Evolutionary conservation across 305 asterid species (phyloP).

Genomic region (Solanum chacoense): DNA sequence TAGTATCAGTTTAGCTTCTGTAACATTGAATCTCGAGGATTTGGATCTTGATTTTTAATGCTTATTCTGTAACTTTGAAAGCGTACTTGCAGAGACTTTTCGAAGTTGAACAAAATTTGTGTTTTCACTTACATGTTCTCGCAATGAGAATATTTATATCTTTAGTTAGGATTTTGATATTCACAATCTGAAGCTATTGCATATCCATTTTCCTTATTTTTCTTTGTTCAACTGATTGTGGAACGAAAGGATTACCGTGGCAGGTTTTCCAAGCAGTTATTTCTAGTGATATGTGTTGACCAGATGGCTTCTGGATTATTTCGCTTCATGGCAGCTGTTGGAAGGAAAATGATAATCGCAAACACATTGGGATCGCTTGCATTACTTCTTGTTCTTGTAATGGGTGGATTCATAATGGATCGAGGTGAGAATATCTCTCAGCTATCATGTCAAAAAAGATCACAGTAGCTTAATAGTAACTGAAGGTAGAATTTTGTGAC

Average conservation of each 20-base stretch:
- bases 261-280: conserved; percentile 67
- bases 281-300: conserved; percentile 45
- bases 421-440: conserved; percentile 37
- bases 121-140: background rate
- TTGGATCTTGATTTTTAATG: background rate
- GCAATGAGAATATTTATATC: background rate
- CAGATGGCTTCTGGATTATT: conserved; percentile 82
- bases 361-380: conserved; percentile 85
- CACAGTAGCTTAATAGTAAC: background rate
- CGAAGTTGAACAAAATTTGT: background rate
- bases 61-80: background rate
- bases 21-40: background rate
- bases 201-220: background rate
- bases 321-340: conserved; percentile 70
- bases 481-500: background rate
- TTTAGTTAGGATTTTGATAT: background rate
- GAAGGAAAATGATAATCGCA: conserved; percentile 76
- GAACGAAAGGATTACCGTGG: background rate
- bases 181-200: background rate
- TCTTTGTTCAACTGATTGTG: background rate
- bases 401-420: conserved; percentile 88
- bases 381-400: conserved; percentile 47
- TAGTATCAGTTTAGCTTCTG: background rate
- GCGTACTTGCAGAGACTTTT: background rate
- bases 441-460: background rate